Conservation (phyloP, 495 filamentous ascomycete species). For the Aeminium ludgeri region DNA sequence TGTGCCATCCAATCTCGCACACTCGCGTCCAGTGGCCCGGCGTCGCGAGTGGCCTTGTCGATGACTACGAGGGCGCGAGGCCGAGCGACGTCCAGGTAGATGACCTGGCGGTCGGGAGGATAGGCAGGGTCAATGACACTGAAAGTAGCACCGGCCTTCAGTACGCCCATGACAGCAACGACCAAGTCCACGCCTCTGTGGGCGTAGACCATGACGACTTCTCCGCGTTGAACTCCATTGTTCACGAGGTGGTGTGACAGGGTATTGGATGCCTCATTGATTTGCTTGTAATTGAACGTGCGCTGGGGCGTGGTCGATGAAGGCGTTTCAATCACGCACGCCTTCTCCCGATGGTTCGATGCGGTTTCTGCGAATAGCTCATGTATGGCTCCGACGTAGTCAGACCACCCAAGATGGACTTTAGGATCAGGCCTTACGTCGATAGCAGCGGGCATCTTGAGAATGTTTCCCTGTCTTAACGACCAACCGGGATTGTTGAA, state of each 20-base stretch:
- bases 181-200: constrained; percentile 64
- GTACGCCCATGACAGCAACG: constrained; percentile 40
- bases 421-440: constrained; percentile 50
- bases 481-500: no score
- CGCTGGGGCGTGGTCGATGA: constrained; percentile 41
- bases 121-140: constrained; percentile 79
- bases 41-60: constrained; percentile 58
- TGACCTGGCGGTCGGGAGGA: constrained; percentile 71
- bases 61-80: constrained; percentile 69
- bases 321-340: constrained; percentile 73
- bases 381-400: constrained; percentile 66
- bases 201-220: constrained; percentile 89
- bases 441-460: constrained; percentile 6
- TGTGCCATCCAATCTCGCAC: constrained; percentile 58
- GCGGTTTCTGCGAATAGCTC: constrained; percentile 61
- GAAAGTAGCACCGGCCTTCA: constrained; percentile 55
- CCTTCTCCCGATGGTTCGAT: constrained; percentile 52
- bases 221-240: constrained; percentile 56
- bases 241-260: constrained; percentile 62
- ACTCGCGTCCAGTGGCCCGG: constrained; percentile 50
- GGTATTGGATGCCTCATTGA: constrained; percentile 69
- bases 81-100: constrained; percentile 78
- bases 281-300: constrained; percentile 72
- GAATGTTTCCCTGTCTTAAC: no score
- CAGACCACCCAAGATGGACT: constrained; percentile 62